Evolutionary conservation across 2,329 filamentous ascomycete species (phyloP), one percentile per base, ranked within the genome.

Genomic region (Davidsoniella eucalypti): DNA sequence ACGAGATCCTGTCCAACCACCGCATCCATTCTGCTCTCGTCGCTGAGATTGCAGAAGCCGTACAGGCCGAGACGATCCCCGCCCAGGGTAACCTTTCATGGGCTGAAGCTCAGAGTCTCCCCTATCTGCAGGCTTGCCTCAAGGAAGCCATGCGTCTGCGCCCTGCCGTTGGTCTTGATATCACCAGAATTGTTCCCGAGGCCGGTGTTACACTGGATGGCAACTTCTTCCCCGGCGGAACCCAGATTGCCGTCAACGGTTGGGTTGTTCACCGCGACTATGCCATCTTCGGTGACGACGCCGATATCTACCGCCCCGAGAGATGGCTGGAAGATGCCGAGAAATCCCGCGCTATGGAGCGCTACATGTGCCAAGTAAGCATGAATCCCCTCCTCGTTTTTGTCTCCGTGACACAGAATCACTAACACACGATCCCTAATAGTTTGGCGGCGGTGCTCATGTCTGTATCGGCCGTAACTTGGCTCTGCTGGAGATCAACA

Each of bases 401-500:
- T 25, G 21, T 23, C 21, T 5, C 41, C 17, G 21, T 16, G 14
- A 29, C 7, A 26, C 8, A 44, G 18, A 26, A 47, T 16, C 5
- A 39, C 47, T 54, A 49, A 57, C 40, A 40, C 18, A 10, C n/a
- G 18, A 16, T 38, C 8, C 5, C 14, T 40, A 40, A 9, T 14
- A 70, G 67, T 77, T 77, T 55, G 73, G 73, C 18, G 72, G 68
- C 9, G 73, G 73, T 23, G 66, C 66, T 7, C 70, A 75, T 44
- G 59, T 75, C 2, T 77, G 73, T 57, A 74, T 76, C 52, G 73
- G 73, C 17, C 66, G 70, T 4, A 72, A 76, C 57, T 58, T 77
- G 29, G 73, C 71, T 0, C 61, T 75, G 39, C 61, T 76, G 25
- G 73, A 77, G 60, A 74, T 76, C 56, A 74, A 76, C 62, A 80